Percentiles rank a stretch among this genome's conserved stretches.
phyloP scores from a whole-genome alignment of 345 rosid genomes.

The Populus alba region DNA sequence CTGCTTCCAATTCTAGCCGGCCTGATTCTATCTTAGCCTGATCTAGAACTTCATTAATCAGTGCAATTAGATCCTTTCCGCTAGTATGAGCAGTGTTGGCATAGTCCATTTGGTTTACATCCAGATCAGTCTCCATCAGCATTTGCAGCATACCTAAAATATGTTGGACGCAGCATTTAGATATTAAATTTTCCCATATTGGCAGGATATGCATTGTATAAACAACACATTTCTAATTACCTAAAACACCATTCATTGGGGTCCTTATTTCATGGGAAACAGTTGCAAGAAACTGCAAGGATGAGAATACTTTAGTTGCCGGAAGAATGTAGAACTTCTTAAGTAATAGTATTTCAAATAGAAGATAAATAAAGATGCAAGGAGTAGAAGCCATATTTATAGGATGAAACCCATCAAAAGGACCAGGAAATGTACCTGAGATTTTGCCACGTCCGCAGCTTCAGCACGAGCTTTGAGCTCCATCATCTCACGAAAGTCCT shows the following conservation, averaged over 20 bases:
- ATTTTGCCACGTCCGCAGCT: slow-evolving; percentile 97
- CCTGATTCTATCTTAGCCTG: slow-evolving; percentile 99
- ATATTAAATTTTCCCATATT: slow-evolving; percentile 10
- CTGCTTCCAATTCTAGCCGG: slow-evolving; percentile 81
- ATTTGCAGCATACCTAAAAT: slow-evolving; percentile 82
- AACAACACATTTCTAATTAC: slow-evolving; percentile 30
- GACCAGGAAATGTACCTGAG: slow-evolving; percentile 56
- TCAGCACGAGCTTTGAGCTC: slow-evolving; percentile 90
- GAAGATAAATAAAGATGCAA: not conserved
- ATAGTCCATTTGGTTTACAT: slow-evolving; percentile 68
- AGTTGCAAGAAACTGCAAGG: slow-evolving; percentile 83
- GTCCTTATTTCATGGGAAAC: slow-evolving; percentile 98
- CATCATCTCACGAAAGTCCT: slow-evolving; percentile 68
- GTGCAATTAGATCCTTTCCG: slow-evolving; percentile 76
- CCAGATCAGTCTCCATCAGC: slow-evolving; percentile 89
- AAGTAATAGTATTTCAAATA: not conserved
- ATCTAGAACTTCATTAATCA: slow-evolving; percentile 92
- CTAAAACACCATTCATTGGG: slow-evolving; percentile 92
- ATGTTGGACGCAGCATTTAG: slow-evolving; percentile 9
- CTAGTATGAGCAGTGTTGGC: slow-evolving; percentile 87
- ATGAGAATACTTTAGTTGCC: slow-evolving; percentile 20
- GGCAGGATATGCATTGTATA: slow-evolving; percentile 2
- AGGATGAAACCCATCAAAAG: not conserved
- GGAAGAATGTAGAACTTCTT: not conserved
- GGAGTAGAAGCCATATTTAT: not conserved